Conservation (phyloP, 2,329 filamentous ascomycete species). For the Pseudocercospora cruenta region DNA sequence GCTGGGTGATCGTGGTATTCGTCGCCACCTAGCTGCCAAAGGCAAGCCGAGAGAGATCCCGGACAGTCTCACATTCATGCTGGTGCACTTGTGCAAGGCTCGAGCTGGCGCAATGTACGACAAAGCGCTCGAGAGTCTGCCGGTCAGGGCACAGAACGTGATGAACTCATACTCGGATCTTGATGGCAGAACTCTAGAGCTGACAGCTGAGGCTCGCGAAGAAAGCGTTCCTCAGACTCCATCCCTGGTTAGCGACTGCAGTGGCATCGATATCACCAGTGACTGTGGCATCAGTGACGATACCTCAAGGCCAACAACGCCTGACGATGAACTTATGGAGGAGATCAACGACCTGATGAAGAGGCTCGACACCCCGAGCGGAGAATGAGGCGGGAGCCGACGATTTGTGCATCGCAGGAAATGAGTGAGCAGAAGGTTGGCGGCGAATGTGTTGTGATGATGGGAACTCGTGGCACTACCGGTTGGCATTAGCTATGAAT, state of each 20-base stretch:
- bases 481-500: not conserved
- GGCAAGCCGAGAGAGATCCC: no score
- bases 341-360: not conserved
- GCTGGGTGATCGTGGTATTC: no score
- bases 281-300: not conserved
- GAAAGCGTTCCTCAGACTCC: no score
- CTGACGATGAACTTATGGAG: not conserved
- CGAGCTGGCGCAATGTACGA: not conserved
- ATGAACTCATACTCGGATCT: no score
- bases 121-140: no score
- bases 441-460: not conserved
- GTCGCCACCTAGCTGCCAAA: no score
- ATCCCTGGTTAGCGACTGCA: no score
- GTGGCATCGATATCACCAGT: no score
- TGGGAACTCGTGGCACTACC: not conserved
- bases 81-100: not conserved
- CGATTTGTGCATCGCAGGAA: not conserved
- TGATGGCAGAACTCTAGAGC: no score
- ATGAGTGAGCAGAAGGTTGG: not conserved
- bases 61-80: not conserved
- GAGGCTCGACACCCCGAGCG: not conserved
- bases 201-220: no score
- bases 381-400: not conserved
- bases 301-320: not conserved
- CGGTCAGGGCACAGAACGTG: no score